These are phyloP conservation scores for Eustoma russellianum DNA, from an alignment of 257 asterid species.

Conservation along the genomic window DNA sequence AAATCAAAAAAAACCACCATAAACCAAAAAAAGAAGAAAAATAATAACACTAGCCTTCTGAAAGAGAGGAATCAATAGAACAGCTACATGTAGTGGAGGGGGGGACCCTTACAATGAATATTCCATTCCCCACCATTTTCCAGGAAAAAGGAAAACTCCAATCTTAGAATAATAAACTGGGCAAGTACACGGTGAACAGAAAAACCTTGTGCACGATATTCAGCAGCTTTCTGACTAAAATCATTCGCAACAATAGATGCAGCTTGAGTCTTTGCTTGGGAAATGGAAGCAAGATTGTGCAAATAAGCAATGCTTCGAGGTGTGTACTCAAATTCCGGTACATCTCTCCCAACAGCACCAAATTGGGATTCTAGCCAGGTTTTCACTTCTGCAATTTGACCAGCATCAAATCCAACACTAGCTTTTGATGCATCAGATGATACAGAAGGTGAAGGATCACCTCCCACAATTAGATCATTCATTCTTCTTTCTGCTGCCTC, in stretches of 20 bases:
- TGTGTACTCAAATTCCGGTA: conserved; percentile 89
- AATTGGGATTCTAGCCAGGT: conserved; percentile 80
- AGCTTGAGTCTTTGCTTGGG: conserved; percentile 96
- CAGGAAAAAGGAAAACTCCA: too few relatives aligned
- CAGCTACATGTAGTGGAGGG: too few relatives aligned
- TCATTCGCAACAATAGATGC: conserved; percentile 83
- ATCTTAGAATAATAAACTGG: too few relatives aligned
- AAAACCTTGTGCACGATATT: conserved; percentile 83
- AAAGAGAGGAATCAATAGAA: too few relatives aligned
- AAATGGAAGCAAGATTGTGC: conserved; percentile 61
- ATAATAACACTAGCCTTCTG: background rate
- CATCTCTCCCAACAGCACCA: conserved; percentile 72
- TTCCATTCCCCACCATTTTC: too few relatives aligned
- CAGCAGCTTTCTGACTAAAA: conserved; percentile 80
- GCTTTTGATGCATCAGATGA: conserved; percentile 45
- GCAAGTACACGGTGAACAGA: too few relatives aligned
- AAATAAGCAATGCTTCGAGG: conserved; percentile 71
- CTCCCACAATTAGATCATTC: conserved; percentile 53
- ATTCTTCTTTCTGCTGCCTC: conserved; percentile 26
- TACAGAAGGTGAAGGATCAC: conserved; percentile 43
- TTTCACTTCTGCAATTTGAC: conserved; percentile 74
- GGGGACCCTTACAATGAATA: too few relatives aligned
- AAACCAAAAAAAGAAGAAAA: background rate
- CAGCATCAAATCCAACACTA: conserved; percentile 63
- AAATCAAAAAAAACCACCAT: conserved; percentile 1